phyloP scores from a whole-genome alignment of 176 grass and related monocot genomes.

The Rhynchospora tenuis region DNA sequence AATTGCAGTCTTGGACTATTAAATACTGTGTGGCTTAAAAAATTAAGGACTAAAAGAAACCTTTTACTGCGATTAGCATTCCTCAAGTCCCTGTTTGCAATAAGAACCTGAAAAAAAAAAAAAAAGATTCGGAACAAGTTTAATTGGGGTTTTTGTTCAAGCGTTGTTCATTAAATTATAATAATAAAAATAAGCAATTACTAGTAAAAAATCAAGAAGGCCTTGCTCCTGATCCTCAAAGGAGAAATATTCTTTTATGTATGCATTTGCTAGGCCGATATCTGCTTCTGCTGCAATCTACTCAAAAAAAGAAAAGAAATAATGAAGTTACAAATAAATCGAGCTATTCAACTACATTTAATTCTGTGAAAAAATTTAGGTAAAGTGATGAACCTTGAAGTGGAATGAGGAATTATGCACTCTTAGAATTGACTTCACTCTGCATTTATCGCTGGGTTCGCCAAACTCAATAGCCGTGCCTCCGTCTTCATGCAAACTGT shows the following conservation, averaged over 20 bases:
- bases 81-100: conserved; percentile 43
- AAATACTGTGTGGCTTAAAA: background rate
- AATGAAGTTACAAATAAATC: no score
- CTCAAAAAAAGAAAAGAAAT: conserved; percentile 2
- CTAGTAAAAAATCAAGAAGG: conserved; percentile 72
- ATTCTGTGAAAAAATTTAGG: background rate
- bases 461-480: conserved; percentile 52
- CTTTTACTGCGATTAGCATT: conserved; percentile 35
- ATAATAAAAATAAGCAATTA: background rate
- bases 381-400: conserved; percentile 47
- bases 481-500: conserved; percentile 64
- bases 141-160: no score
- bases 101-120: conserved; percentile 43
- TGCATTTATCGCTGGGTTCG: conserved; percentile 26
- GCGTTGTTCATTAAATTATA: no score
- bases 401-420: conserved; percentile 63
- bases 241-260: conserved; percentile 66
- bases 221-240: conserved; percentile 62
- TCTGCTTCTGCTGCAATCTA: conserved; percentile 70
- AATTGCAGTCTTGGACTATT: no score
- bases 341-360: no score
- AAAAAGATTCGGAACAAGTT: no score
- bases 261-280: conserved; percentile 63
- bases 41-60: background rate
- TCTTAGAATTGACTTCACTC: conserved; percentile 37